Conservation (phyloP, 75 land plant species). For the Sequoiadendron giganteum region DNA sequence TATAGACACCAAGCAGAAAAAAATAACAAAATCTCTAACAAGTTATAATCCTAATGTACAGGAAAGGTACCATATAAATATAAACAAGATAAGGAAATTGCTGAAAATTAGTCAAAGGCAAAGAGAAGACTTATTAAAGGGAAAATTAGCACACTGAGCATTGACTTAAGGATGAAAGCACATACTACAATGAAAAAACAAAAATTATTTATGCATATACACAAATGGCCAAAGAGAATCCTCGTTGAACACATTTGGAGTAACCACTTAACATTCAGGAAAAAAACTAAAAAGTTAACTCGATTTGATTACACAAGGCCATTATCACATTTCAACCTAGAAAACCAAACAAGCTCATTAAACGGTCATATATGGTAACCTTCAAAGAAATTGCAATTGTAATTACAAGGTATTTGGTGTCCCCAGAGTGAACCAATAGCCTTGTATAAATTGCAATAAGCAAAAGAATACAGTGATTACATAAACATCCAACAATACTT, state of each 20-base stretch:
- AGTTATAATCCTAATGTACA: neutral
- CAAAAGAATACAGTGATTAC: neutral
- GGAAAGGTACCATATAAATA: neutral
- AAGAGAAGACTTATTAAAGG: neutral
- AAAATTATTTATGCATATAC: neutral
- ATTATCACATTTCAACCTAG: neutral
- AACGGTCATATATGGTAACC: slow-evolving; percentile 6
- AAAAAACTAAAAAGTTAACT: neutral
- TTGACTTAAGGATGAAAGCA: neutral
- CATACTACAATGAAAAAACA: neutral
- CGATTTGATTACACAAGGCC: neutral
- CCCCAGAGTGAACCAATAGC: slow-evolving; percentile 94
- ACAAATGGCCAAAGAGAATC: neutral
- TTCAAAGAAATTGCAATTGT: slow-evolving; percentile 6
- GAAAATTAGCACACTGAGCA: neutral
- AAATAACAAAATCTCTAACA: neutral
- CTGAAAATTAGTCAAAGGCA: neutral
- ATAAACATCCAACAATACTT: neutral
- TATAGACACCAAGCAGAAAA: neutral
- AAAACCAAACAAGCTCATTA: slow-evolving; percentile 8
- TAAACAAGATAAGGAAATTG: neutral
- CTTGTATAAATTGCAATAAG: slow-evolving; percentile 60
- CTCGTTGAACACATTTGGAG: neutral
- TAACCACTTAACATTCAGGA: neutral
- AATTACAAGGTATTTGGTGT: slow-evolving; percentile 93